phyloP scores from a whole-genome alignment of 2,329 filamentous ascomycete genomes.

The Colletotrichum siamense region DNA sequence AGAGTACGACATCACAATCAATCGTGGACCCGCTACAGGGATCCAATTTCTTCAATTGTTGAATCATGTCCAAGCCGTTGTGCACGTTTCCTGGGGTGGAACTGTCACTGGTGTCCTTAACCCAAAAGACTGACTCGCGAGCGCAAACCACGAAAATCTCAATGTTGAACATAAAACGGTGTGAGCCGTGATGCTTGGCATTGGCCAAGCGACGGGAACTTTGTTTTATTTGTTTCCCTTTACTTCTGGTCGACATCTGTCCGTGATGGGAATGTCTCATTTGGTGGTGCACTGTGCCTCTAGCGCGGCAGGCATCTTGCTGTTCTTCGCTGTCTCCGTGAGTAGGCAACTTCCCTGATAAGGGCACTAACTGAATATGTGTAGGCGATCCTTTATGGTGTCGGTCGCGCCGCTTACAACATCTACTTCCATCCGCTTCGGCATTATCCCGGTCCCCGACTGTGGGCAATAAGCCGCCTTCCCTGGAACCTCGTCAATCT shows the following conservation, averaged over 20 bases:
- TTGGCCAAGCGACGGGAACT: neutral
- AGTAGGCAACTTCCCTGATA: neutral
- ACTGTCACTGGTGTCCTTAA: neutral
- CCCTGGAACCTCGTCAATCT: slow-evolving; percentile 46
- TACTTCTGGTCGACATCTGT: neutral
- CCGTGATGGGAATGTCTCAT: neutral
- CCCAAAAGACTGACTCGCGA: neutral
- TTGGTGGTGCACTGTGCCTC: neutral
- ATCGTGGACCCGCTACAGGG: neutral
- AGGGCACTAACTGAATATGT: neutral
- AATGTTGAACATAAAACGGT: neutral
- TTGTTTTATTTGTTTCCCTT: neutral
- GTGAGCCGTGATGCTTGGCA: neutral
- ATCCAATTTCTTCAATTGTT: neutral
- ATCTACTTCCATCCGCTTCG: slow-evolving; percentile 59
- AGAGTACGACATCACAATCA: neutral
- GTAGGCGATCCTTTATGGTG: neutral
- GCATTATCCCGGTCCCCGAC: slow-evolving; percentile 73
- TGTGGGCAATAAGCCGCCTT: slow-evolving; percentile 58
- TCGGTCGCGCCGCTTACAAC: slow-evolving; percentile 29
- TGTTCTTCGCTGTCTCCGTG: neutral
- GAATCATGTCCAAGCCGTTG: neutral
- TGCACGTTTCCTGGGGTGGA: neutral
- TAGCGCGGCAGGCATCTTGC: neutral
- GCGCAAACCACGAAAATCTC: neutral